These are phyloP conservation scores for Emergomyces pasteurianus DNA, from an alignment of 2,329 filamentous ascomycete species.

Conservation along the genomic window DNA sequence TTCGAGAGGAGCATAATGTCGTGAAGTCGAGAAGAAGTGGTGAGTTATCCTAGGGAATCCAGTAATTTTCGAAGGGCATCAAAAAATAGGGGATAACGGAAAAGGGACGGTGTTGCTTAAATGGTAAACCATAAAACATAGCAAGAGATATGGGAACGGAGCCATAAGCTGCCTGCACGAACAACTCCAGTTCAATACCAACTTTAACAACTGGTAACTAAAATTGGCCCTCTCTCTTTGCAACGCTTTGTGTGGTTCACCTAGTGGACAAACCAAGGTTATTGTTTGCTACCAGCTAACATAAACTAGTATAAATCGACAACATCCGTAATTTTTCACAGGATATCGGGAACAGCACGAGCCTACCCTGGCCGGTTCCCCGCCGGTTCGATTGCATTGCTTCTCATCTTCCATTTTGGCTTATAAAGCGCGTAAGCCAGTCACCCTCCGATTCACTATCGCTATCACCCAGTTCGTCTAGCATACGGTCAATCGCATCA, in stretches of 20 bases:
- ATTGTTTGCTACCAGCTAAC: neutral
- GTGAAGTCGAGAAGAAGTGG: neutral
- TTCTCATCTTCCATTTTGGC: neutral
- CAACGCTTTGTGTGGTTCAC: no score
- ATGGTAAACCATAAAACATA: neutral
- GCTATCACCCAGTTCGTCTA: conserved; percentile 18
- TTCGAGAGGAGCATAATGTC: neutral
- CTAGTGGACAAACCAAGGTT: neutral
- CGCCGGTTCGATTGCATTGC: neutral
- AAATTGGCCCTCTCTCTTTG: neutral
- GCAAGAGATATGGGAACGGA: neutral
- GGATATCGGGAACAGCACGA: neutral
- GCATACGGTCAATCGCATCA: conserved; percentile 19
- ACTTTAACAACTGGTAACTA: neutral
- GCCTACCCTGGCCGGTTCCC: no score
- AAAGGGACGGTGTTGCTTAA: neutral
- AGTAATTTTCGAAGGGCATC: neutral
- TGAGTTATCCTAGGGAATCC: neutral
- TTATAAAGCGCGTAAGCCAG: conserved; percentile 7
- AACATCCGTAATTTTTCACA: neutral
- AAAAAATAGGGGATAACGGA: neutral
- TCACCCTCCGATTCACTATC: conserved; percentile 13
- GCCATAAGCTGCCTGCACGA: no score
- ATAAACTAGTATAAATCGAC: neutral
- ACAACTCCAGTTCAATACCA: neutral